Evolutionary conservation across 2,329 filamentous ascomycete species (phyloP), one percentile per base, ranked within the genome.

Genomic region (Fusarium clavum): DNA sequence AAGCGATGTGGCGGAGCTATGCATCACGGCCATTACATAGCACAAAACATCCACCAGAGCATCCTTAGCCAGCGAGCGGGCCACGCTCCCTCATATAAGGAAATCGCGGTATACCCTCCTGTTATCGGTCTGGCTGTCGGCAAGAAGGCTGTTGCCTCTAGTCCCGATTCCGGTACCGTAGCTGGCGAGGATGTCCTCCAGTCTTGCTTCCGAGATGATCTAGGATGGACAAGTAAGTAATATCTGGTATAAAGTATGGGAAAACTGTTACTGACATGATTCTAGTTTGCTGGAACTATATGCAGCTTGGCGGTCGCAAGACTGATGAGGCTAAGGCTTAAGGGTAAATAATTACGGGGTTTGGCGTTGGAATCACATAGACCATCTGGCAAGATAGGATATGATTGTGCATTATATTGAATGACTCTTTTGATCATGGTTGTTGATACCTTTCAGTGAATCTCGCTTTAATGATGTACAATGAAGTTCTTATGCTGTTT

Each of bases 1-100:
- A 94, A 94, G 83, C 90, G 92, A 46, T 93, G 90, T 73, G 92
- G 92, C 25, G 87, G 84, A 18, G 92, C 92, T 34, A 92, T 94
- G 86, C 87, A 92, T 75, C 89, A 90, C 83, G 92, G 92, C 40
- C 87, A 90, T 74, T 84, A 86, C 65, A 87, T 87, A 5, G 91
- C 88, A 9, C 79, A 85, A 56, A 94, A 94, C 76, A 86, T 92
- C 57, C 86, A 92, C 79, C 87, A 91, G 79, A 81, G 84, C 25
- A 88, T 92, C 76, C 77, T 88, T 46, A 77, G 79, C 38, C 73
- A 83, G 54, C 71, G 80, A 25, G 77, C 79, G 1, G 79, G 75
- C 25, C 76, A 79, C 40, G 77, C 77, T 51, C 84, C 88, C 5
- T 78, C 80, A 29, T 87, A 86, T 61, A 77, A 83, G 41, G 79